Percentiles rank a stretch among this genome's conserved stretches.
Evolutionary conservation across 2,329 filamentous ascomycete species (phyloP).

Genomic region (Epichloe festucae): DNA sequence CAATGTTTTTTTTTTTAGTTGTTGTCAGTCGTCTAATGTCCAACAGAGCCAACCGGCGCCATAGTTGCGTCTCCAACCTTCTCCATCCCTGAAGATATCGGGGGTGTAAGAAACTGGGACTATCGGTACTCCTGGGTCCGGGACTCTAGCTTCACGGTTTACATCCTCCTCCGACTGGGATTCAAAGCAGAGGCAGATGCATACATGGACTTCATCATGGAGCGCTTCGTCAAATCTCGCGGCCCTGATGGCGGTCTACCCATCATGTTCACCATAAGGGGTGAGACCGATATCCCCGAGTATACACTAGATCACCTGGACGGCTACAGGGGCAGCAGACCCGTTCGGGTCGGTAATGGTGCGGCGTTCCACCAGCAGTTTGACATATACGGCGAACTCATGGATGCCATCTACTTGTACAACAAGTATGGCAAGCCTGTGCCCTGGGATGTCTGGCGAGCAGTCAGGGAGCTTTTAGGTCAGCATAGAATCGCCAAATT

Average conservation of each 20-base stretch:
- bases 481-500: background rate
- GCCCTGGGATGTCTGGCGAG: constrained; percentile 64
- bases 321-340: constrained; percentile 56
- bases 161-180: constrained; percentile 63
- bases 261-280: constrained; percentile 72
- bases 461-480: constrained; percentile 53
- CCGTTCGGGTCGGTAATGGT: constrained; percentile 65
- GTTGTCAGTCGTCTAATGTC: background rate
- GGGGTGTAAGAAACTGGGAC: constrained; percentile 55
- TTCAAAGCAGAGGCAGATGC: constrained; percentile 65
- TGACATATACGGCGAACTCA: constrained; percentile 67
- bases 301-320: constrained; percentile 55
- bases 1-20: background rate
- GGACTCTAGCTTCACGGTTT: constrained; percentile 66
- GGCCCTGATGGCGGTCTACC: constrained; percentile 49
- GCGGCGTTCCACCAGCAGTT: constrained; percentile 66
- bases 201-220: constrained; percentile 67
- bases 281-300: constrained; percentile 63
- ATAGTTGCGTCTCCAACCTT: constrained; percentile 68
- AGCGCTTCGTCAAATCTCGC: constrained; percentile 52
- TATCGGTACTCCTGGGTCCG: constrained; percentile 70
- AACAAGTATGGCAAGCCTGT: constrained; percentile 70
- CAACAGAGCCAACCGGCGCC: constrained; percentile 56
- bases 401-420: constrained; percentile 66
- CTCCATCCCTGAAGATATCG: constrained; percentile 62